Evolutionary conservation across 164 flowering plant genomes (phyloP), one percentile per base, ranked within the genome.

Genomic region (Echeveria elegans): DNA sequence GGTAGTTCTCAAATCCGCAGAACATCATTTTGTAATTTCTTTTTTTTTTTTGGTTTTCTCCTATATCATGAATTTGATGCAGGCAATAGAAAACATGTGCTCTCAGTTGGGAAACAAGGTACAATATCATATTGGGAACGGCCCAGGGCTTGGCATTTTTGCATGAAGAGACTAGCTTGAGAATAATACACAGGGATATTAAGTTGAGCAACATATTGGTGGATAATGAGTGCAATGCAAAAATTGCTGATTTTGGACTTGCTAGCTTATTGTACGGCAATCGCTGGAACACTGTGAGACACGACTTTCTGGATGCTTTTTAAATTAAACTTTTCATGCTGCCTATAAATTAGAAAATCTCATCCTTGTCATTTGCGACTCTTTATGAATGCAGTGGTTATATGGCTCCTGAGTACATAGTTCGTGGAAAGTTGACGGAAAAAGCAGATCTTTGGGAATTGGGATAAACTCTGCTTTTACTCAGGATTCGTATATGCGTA

Each of bases 161-260:
- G 71, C 90, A 89, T 36, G 89, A 81, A 73, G 90, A 74, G 68
- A 82, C 85, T 0, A 66, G 59, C 19, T 38, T 75, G 63, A 81
- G 88, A 71, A 89, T 89, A 66, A 86, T 87, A 64, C 90, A 89
- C 68, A 82, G 89, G 73, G 92, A 89, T 74, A 84, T 89, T 21
- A 89, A 89, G 56, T 58, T 77, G n/a, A 81, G 87, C 79, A 89
- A 89, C 60, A 43, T 89, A 69, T 76, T 89, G 48, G 84, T 89
- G 31, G 92, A 89, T 67, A 79, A 86, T 34, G 80, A 89, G 31
- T 80, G 78, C 29, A 75, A 53, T 0, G 75, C 92, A 6, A 89
- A 85, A 69, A 86, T 89, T 72, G 90, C 96, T 14, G 96, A 89
- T 81, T 87, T 87, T 72, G 89, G 96, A 64, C 90, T 87, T 45